Conservation (phyloP, 352 stramenopile species). For the Globisporangium abappressorium region DNA sequence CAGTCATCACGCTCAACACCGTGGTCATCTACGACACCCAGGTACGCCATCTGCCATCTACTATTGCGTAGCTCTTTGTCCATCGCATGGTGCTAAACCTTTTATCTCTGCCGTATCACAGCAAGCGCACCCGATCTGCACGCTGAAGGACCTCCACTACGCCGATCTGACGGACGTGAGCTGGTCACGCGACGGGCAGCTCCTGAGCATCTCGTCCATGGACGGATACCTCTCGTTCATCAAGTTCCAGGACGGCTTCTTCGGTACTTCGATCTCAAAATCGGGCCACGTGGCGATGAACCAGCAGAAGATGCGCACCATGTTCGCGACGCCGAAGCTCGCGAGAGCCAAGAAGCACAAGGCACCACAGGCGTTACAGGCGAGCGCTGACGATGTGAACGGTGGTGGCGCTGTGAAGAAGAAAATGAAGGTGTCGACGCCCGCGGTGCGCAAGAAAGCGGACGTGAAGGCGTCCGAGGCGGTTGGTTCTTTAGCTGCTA, state of each 20-base stretch:
- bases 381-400: conserved; percentile 5
- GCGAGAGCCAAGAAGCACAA: conserved; percentile 52
- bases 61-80: not conserved
- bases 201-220: conserved; percentile 92
- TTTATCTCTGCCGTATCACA: conserved; percentile 16
- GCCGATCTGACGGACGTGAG: conserved; percentile 92
- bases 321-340: conserved; percentile 65
- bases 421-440: conserved; percentile 21
- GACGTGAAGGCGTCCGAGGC: conserved; percentile 1
- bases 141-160: conserved; percentile 93
- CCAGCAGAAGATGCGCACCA: conserved; percentile 43
- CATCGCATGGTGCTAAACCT: not conserved
- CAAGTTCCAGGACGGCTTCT: conserved; percentile 88
- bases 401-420: conserved; percentile 21
- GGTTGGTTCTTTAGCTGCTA: not conserved
- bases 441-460: conserved; percentile 22
- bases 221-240: conserved; percentile 96
- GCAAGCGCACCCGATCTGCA: conserved; percentile 83
- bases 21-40: conserved; percentile 96
- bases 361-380: conserved; percentile 1
- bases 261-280: conserved; percentile 36
- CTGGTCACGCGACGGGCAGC: conserved; percentile 90
- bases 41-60: conserved; percentile 28
- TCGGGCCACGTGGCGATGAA: conserved; percentile 46
- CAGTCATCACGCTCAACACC: conserved; percentile 91